Evolutionary conservation across 1,284 basidiomycete genomes (phyloP).

Genomic region (Jaminaea rosea): DNA sequence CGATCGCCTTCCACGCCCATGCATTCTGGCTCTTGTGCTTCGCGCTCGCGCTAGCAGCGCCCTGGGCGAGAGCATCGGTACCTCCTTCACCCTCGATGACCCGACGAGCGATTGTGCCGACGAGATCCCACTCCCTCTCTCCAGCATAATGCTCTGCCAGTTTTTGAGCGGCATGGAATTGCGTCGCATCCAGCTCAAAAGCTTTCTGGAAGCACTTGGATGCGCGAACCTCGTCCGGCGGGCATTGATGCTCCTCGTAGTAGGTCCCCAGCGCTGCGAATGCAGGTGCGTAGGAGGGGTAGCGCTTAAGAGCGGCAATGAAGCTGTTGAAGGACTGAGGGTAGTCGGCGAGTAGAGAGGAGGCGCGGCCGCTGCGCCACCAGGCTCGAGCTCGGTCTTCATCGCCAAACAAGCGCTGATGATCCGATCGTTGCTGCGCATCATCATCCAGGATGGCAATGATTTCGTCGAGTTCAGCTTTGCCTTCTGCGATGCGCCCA

Average conservation of each 20-base stretch:
- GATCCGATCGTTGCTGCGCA: constrained; percentile 7
- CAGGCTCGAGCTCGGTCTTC: constrained; percentile 61
- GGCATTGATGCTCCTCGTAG: constrained; percentile 64
- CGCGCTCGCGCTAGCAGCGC: constrained; percentile 14
- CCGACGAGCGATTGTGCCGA: constrained; percentile 80
- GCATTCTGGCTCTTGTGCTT: constrained; percentile 58
- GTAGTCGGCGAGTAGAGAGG: constrained; percentile 33
- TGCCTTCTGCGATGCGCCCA: constrained; percentile 54
- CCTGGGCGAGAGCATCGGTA: constrained; percentile 16
- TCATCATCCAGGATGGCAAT: constrained; percentile 54
- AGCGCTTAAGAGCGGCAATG: constrained; percentile 70
- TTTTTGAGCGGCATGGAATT: constrained; percentile 71
- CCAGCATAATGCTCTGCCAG: constrained; percentile 84
- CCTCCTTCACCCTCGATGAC: constrained; percentile 67
- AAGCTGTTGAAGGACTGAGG: constrained; percentile 55
- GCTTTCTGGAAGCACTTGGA: constrained; percentile 98
- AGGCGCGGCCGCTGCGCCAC: constrained; percentile 67
- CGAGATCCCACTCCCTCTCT: constrained; percentile 88
- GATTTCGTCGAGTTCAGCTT: constrained; percentile 57
- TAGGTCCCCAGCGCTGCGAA: constrained; percentile 90
- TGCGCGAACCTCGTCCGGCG: constrained; percentile 72
- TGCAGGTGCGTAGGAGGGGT: constrained; percentile 70
- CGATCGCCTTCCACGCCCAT: constrained; percentile 98
- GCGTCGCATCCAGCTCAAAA: constrained; percentile 85
- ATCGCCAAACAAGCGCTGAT: constrained; percentile 49